Percentiles rank a stretch among this genome's conserved stretches.
phyloP scores from a whole-genome alignment of 2,329 filamentous ascomycete genomes.

The Fusarium abutilonis region DNA sequence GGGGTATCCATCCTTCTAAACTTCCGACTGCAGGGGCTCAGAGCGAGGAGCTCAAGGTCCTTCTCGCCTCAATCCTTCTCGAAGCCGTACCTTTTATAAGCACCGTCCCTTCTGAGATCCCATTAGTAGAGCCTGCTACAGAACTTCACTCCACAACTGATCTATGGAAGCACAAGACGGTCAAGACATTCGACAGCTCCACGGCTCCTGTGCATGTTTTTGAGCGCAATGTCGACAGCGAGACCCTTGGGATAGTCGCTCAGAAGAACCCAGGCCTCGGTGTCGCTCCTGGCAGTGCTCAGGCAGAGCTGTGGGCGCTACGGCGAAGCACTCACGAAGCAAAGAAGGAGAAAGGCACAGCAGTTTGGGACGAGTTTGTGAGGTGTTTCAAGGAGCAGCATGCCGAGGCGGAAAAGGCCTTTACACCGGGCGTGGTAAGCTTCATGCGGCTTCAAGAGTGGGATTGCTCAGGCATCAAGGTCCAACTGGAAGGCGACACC shows the following conservation, averaged over 20 bases:
- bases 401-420: slow-evolving; percentile 53
- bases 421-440: slow-evolving; percentile 52
- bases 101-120: slow-evolving; percentile 57
- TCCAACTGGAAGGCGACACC: slow-evolving; percentile 50
- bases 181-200: slow-evolving; percentile 61
- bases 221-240: slow-evolving; percentile 59
- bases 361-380: slow-evolving; percentile 71
- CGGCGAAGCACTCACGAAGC: slow-evolving; percentile 71
- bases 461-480: slow-evolving; percentile 56
- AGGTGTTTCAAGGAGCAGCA: slow-evolving; percentile 63
- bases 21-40: slow-evolving; percentile 56
- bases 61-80: slow-evolving; percentile 63
- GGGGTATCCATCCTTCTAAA: slow-evolving; percentile 60
- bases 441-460: slow-evolving; percentile 55
- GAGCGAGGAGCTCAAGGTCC: slow-evolving; percentile 57
- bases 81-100: slow-evolving; percentile 70
- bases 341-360: slow-evolving; percentile 60
- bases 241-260: slow-evolving; percentile 55
- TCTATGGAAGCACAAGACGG: slow-evolving; percentile 61
- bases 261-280: slow-evolving; percentile 47
- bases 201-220: slow-evolving; percentile 63
- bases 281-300: slow-evolving; percentile 32
- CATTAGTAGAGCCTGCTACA: slow-evolving; percentile 31
- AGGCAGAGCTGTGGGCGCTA: slow-evolving; percentile 69
- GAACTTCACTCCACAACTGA: slow-evolving; percentile 30